Conservation (phyloP, 2,329 filamentous ascomycete species). For the Cucurbitaria berberidis region DNA sequence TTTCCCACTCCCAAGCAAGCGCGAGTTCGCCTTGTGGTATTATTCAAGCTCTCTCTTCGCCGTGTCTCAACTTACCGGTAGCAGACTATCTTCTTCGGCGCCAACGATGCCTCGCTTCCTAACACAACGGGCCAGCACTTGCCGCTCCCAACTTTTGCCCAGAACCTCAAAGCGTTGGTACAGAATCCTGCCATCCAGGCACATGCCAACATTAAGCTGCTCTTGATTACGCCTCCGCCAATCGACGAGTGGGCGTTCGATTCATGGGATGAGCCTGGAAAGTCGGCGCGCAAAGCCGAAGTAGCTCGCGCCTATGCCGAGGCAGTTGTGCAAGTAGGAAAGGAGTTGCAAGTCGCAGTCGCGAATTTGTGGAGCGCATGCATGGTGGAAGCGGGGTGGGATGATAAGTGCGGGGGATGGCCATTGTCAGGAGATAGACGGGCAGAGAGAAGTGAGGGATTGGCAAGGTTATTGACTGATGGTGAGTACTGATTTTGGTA, state of each 20-base stretch:
- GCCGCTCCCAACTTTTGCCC: conserved; percentile 3
- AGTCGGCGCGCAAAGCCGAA: conserved; percentile 13
- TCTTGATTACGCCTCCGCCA: not conserved
- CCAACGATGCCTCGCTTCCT: conserved; percentile 14
- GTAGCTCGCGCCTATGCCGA: conserved; percentile 9
- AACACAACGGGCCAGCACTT: conserved; percentile 15
- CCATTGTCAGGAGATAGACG: conserved; percentile 8
- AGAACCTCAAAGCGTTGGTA: conserved; percentile 5
- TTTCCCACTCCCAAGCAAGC: conserved; percentile 8
- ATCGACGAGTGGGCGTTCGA: conserved; percentile 5
- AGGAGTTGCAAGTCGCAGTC: conserved; percentile 1
- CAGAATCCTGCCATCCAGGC: conserved; percentile 3
- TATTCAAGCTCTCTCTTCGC: not conserved
- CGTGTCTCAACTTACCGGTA: no score
- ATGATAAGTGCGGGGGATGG: conserved; percentile 4
- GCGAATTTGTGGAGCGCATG: conserved; percentile 13
- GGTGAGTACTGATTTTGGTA: conserved; percentile 1
- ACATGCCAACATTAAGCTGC: conserved; percentile 3
- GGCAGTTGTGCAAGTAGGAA: not conserved
- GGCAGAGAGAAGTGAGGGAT: conserved; percentile 3
- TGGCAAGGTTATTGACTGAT: conserved; percentile 9
- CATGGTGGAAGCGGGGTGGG: conserved; percentile 9
- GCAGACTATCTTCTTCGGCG: conserved; percentile 14
- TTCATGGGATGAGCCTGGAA: conserved; percentile 13
- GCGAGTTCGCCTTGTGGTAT: conserved; percentile 4